phyloP scores from a whole-genome alignment of 2,329 filamentous ascomycete genomes.

The Neonectria ditissima region DNA sequence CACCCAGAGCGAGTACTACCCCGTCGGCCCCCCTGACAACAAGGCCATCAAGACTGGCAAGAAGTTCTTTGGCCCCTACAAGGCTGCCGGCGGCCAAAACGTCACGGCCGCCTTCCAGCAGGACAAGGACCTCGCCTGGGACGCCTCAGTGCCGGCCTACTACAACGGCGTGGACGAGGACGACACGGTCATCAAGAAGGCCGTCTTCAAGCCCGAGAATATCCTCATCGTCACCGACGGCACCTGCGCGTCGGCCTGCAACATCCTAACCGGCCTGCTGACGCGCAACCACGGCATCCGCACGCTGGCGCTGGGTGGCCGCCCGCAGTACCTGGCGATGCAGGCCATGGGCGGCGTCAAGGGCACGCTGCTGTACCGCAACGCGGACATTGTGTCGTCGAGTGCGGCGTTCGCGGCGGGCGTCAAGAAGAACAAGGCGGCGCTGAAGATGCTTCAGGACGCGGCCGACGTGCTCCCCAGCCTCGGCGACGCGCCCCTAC shows the following conservation, averaged over 20 bases:
- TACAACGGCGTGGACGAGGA: conserved; percentile 35
- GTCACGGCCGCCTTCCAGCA: conserved; percentile 37
- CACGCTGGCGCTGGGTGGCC: conserved; percentile 69
- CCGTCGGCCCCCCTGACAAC: conserved; percentile 24
- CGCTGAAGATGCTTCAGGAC: conserved; percentile 20
- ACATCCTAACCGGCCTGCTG: conserved; percentile 43
- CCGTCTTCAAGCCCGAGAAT: conserved; percentile 41
- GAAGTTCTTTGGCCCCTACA: conserved; percentile 41
- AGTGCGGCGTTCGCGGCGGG: conserved; percentile 20
- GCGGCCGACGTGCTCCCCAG: conserved; percentile 32
- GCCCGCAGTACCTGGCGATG: conserved; percentile 65
- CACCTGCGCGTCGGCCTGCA: conserved; percentile 40
- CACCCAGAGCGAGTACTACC: conserved; percentile 26
- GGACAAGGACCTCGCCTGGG: conserved; percentile 31
- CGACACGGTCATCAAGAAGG: conserved; percentile 29
- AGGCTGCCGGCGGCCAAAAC: conserved; percentile 32
- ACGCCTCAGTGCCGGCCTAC: conserved; percentile 25
- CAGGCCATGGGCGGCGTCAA: conserved; percentile 75
- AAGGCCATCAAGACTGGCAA: conserved; percentile 34
- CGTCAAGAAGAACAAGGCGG: conserved; percentile 28
- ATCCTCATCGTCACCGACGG: conserved; percentile 42
- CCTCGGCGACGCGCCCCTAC: conserved; percentile 30
- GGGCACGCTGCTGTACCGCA: conserved; percentile 53
- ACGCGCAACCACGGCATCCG: conserved; percentile 50
- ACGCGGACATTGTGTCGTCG: conserved; percentile 28